phyloP scores from a whole-genome alignment of 352 stramenopile species.

The Globisporangium okanoganense region DNA sequence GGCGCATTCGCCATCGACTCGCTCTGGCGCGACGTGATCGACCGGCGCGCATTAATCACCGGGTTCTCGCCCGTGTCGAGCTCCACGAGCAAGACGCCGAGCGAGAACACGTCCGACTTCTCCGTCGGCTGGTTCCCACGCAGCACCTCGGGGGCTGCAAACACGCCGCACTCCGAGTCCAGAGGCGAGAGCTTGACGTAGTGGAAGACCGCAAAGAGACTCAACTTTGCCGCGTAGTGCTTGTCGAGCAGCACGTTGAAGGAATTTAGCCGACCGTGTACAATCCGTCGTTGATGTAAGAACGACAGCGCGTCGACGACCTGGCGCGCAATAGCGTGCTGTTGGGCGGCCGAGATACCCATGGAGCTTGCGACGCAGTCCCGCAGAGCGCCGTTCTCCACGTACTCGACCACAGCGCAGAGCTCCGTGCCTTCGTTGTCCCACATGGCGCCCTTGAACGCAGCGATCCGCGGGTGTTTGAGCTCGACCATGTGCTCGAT shows the following conservation, averaged over 20 bases:
- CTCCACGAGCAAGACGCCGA: conserved; percentile 77
- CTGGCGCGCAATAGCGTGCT: conserved; percentile 64
- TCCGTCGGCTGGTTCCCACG: conserved; percentile 66
- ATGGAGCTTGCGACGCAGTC: conserved; percentile 43
- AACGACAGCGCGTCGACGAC: conserved; percentile 66
- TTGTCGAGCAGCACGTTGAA: conserved; percentile 79
- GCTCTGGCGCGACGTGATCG: conserved; percentile 28
- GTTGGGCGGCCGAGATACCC: conserved; percentile 49
- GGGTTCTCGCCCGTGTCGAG: conserved; percentile 68
- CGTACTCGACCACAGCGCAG: conserved; percentile 69
- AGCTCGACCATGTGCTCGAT: conserved; percentile 75
- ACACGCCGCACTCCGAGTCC: conserved; percentile 60
- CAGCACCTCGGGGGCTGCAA: conserved; percentile 69
- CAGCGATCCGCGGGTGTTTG: conserved; percentile 59
- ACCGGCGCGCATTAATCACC: conserved; percentile 47
- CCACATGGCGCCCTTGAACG: conserved; percentile 74
- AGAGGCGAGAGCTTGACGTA: conserved; percentile 70
- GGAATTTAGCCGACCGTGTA: conserved; percentile 72
- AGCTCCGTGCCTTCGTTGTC: conserved; percentile 64
- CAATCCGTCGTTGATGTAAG: conserved; percentile 62
- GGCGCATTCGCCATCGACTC: conserved; percentile 30
- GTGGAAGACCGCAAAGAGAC: conserved; percentile 75
- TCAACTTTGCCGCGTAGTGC: conserved; percentile 64
- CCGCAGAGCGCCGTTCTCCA: conserved; percentile 59
- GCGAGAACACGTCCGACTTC: conserved; percentile 69